Evolutionary conservation across 2,329 filamentous ascomycete species (phyloP), one percentile per base, ranked within the genome.

Genomic region (Colletotrichum sp.): DNA sequence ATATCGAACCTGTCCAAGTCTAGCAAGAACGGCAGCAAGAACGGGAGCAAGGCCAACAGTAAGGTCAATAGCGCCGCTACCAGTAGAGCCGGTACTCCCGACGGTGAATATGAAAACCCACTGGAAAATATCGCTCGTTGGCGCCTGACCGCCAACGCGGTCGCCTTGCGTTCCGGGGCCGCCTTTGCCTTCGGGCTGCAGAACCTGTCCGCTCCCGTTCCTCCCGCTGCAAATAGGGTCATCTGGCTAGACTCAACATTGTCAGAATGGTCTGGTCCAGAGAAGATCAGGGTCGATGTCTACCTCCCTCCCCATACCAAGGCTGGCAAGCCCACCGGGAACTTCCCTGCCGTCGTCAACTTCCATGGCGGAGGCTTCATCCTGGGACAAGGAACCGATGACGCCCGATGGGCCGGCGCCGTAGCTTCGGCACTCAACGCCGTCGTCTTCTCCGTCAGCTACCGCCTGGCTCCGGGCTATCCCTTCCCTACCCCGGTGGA

Each of bases 301-400:
- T 86, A 86, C 86, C 82, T 82, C 26, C 84, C 74, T 30, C 74
- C 74, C 18, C 65, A 52, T 12, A 69, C 86, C 21, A 74, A 71
- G 18, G 4, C 60, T 30, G 16, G 71, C 7, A 39, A 21, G 15
- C 16, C 49, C 28, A 30, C 63, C 16, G 59, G 66, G 44, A 55
- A 71, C 34, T 52, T 83, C 84, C 52, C 81, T 82, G 62, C 80
- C 81, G 26, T 80, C 80, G 87, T 94, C 78, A 93, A 93, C 81
- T 93, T 92, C 79, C 93, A 94, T 80, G 92, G 92, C 30, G 93
- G 93, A 26, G 93, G 93, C 7, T 94, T 93, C 84, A 90, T 92
- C 8, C 83, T 93, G 36, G 93, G 93, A 15, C 88, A 88, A 63
- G 91, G 89, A 5, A 92, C 90, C 6, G 91, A 94, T 80, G 92